phyloP scores from a whole-genome alignment of 2,329 filamentous ascomycete genomes.

The Fusarium devonianum region DNA sequence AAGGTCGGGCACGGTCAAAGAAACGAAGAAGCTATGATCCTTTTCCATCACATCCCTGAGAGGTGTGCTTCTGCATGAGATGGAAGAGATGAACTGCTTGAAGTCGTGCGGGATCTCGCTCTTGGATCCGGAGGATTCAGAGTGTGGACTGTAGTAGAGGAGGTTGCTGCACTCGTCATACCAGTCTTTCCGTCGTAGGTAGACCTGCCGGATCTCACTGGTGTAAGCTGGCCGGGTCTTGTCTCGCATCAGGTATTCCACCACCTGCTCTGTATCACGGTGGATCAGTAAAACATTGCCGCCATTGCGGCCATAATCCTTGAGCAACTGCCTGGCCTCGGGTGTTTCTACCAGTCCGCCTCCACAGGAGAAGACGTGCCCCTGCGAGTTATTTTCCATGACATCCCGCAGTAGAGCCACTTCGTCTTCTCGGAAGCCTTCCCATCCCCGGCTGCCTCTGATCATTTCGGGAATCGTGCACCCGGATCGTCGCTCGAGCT shows the following conservation, averaged over 20 bases:
- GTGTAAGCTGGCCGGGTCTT: slow-evolving; percentile 92
- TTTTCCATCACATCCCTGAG: slow-evolving; percentile 55
- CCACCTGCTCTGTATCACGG: slow-evolving; percentile 84
- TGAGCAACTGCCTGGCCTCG: slow-evolving; percentile 78
- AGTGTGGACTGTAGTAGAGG: slow-evolving; percentile 84
- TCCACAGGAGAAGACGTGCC: slow-evolving; percentile 89
- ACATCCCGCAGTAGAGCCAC: slow-evolving; percentile 75
- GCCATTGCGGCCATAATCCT: slow-evolving; percentile 74
- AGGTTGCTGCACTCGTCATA: slow-evolving; percentile 94
- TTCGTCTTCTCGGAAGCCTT: slow-evolving; percentile 84
- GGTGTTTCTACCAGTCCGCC: slow-evolving; percentile 90
- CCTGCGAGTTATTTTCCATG: slow-evolving; percentile 75
- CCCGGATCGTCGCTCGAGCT: slow-evolving; percentile 77
- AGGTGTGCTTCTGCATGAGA: slow-evolving; percentile 55
- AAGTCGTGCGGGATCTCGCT: slow-evolving; percentile 47
- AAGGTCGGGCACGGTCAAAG: slow-evolving; percentile 82
- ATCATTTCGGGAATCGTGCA: slow-evolving; percentile 89
- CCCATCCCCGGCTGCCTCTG: slow-evolving; percentile 76
- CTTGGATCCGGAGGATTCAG: slow-evolving; percentile 40
- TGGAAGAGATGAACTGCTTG: slow-evolving; percentile 48
- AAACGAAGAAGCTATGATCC: slow-evolving; percentile 89
- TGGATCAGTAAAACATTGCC: slow-evolving; percentile 89
- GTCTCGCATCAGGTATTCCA: slow-evolving; percentile 87
- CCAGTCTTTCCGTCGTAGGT: slow-evolving; percentile 86
- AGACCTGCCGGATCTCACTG: slow-evolving; percentile 91